These are phyloP conservation scores for Hanseniaspora lindneri DNA, from an alignment of 805 yeast species.

Conservation along the genomic window DNA sequence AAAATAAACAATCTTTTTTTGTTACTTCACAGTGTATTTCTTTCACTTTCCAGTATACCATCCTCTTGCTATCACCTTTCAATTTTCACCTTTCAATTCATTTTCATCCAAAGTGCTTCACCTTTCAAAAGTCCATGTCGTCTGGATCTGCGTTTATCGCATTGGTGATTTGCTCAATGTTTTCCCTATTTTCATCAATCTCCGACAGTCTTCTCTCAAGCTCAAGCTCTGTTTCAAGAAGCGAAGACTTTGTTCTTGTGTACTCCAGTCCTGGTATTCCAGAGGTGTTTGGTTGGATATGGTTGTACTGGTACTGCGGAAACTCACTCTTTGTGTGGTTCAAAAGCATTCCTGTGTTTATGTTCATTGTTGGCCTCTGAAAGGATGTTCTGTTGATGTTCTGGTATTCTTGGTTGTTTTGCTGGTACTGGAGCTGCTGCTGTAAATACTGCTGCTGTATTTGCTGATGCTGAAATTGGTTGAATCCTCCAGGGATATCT, in stretches of 20 bases:
- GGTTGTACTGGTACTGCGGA: background rate
- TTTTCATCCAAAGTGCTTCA: too few relatives aligned
- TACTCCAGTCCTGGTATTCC: conserved; percentile 13
- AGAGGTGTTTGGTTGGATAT: background rate
- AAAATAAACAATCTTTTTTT: too few relatives aligned
- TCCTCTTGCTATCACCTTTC: too few relatives aligned
- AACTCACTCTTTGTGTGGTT: background rate
- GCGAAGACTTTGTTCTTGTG: conserved; percentile 9
- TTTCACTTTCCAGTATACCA: too few relatives aligned
- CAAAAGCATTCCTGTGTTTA: conserved; percentile 10
- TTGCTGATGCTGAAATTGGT: conserved; percentile 5
- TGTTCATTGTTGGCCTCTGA: conserved; percentile 12
- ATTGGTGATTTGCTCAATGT: conserved; percentile 5
- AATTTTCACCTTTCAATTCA: too few relatives aligned
- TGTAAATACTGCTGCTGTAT: conserved; percentile 11
- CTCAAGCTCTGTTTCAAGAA: conserved; percentile 8
- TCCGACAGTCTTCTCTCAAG: conserved; percentile 14
- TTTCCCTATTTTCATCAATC: conserved; percentile 9
- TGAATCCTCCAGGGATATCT: conserved; percentile 15
- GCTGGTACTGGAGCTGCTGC: conserved; percentile 13
- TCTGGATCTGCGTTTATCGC: conserved; percentile 3
- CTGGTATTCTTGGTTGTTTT: background rate
- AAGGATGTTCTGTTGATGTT: background rate
- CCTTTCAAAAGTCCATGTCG: conserved; percentile 10
- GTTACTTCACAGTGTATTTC: too few relatives aligned